Evolutionary conservation across 495 filamentous ascomycete genomes (phyloP).

Genomic region (Aspergillus diversus): DNA sequence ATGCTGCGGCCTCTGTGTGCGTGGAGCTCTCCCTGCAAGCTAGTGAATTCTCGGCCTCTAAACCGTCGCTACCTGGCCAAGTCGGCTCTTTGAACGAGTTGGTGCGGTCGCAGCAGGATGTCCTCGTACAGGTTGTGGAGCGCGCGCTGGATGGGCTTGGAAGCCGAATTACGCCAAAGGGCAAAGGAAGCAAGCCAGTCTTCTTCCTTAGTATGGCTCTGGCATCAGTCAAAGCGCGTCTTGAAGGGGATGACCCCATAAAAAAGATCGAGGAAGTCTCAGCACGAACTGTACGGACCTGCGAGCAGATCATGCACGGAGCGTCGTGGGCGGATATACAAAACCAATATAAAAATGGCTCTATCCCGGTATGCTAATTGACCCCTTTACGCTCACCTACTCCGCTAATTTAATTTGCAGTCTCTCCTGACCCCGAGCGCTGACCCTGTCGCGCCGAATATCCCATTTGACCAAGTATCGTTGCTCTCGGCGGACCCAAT

Average conservation of each 20-base stretch:
- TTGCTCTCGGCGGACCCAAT: constrained; percentile 31
- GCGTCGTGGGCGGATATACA: constrained; percentile 32
- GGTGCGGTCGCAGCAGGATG: constrained; percentile 41
- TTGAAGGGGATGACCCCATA: constrained; percentile 42
- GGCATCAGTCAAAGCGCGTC: constrained; percentile 39
- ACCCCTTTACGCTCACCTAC: background rate
- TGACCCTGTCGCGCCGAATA: constrained; percentile 23
- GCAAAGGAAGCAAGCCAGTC: constrained; percentile 41
- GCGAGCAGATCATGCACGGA: constrained; percentile 32
- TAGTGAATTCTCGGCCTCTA: constrained; percentile 26
- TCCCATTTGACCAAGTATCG: constrained; percentile 35
- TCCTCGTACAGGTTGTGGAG: constrained; percentile 42
- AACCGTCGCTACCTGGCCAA: constrained; percentile 8
- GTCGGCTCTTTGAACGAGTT: constrained; percentile 37
- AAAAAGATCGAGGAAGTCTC: constrained; percentile 33
- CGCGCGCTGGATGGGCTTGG: constrained; percentile 38
- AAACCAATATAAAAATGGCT: constrained; percentile 20
- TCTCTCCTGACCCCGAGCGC: constrained; percentile 9
- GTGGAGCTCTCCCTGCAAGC: constrained; percentile 42
- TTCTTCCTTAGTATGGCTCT: constrained; percentile 40
- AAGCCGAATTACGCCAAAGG: constrained; percentile 31
- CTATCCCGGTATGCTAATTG: background rate
- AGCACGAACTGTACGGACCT: constrained; percentile 29
- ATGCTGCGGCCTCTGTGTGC: constrained; percentile 42
- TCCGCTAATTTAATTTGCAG: constrained; percentile 4